phyloP scores from a whole-genome alignment of 352 stramenopile species.

The Peronosclerospora sorghi region DNA sequence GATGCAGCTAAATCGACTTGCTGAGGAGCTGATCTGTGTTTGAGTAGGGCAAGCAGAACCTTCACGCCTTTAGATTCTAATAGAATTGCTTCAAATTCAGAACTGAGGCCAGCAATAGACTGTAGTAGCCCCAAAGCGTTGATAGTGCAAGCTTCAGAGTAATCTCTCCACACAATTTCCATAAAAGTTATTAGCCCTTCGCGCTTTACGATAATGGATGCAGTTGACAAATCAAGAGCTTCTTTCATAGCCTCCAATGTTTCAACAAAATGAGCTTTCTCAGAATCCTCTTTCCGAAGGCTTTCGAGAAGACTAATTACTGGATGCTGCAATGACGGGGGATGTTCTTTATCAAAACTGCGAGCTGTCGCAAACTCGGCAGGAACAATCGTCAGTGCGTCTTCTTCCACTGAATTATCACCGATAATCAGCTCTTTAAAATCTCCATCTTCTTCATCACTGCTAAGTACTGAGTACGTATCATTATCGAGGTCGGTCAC shows the following conservation, averaged over 20 bases:
- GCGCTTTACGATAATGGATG: constrained; percentile 23
- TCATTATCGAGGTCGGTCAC: constrained; percentile 3
- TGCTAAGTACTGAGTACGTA: constrained; percentile 2
- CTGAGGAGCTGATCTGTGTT: constrained; percentile 25
- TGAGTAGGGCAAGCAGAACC: constrained; percentile 33
- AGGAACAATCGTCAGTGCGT: constrained; percentile 19
- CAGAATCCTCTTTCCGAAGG: constrained; percentile 13
- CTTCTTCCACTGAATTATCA: constrained; percentile 16
- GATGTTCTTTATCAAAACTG: constrained; percentile 24
- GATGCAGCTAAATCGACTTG: constrained; percentile 40
- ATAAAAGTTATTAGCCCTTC: constrained; percentile 33
- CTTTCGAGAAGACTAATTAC: constrained; percentile 21
- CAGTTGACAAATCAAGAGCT: constrained; percentile 18
- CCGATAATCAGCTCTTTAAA: constrained; percentile 4
- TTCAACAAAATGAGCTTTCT: constrained; percentile 21
- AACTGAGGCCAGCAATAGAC: constrained; percentile 21
- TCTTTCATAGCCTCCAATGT: constrained; percentile 25
- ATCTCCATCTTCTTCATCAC: constrained; percentile 10
- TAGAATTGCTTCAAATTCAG: constrained; percentile 28
- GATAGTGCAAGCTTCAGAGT: constrained; percentile 26
- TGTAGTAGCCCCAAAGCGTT: constrained; percentile 31
- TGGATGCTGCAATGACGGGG: constrained; percentile 6
- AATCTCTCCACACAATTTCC: constrained; percentile 28
- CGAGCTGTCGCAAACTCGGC: constrained; percentile 25
- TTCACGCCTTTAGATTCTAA: constrained; percentile 36